A percentile compares a stretch with the other conserved stretches of the same genome.
These are phyloP conservation scores for Elsinoe fawcettii DNA, from an alignment of 2,329 filamentous ascomycete species.

Conservation along the genomic window DNA sequence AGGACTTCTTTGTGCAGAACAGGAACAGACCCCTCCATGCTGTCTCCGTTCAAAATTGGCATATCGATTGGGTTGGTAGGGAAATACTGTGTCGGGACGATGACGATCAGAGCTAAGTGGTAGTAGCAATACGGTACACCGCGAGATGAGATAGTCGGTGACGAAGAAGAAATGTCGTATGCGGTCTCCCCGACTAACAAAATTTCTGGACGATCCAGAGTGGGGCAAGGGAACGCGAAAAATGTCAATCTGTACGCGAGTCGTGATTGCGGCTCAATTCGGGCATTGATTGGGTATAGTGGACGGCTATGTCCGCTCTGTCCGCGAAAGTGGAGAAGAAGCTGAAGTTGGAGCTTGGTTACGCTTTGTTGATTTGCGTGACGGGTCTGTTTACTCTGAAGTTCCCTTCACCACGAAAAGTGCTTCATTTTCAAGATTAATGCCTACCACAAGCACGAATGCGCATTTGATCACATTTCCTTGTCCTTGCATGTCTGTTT, in stretches of 20 bases:
- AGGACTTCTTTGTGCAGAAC: slow-evolving; percentile 47
- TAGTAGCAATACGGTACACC: slow-evolving; percentile 1
- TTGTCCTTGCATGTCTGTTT: neutral
- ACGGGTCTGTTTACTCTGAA: neutral
- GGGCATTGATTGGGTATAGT: neutral
- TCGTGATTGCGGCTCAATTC: neutral
- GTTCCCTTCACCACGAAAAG: slow-evolving; percentile 1
- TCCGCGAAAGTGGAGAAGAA: neutral
- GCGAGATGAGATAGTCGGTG: slow-evolving; percentile 15
- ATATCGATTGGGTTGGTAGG: slow-evolving; percentile 43
- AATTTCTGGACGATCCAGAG: slow-evolving; percentile 4
- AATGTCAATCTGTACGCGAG: neutral
- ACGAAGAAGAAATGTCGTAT: slow-evolving; percentile 10
- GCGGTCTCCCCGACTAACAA: neutral
- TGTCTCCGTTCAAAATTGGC: slow-evolving; percentile 63
- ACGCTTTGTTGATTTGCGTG: slow-evolving; percentile 7
- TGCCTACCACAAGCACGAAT: neutral
- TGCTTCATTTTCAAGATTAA: neutral
- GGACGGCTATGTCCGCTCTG: neutral
- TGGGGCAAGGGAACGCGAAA: slow-evolving; percentile 5
- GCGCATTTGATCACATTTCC: neutral
- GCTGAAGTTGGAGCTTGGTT: neutral
- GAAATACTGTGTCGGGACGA: neutral
- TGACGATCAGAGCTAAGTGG: neutral
- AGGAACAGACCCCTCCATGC: slow-evolving; percentile 42